Percentiles rank a stretch among this genome's conserved stretches.
These are phyloP conservation scores for Fusarium odoratissimum DNA, from an alignment of 2,329 filamentous ascomycete species.

Conservation along the genomic window DNA sequence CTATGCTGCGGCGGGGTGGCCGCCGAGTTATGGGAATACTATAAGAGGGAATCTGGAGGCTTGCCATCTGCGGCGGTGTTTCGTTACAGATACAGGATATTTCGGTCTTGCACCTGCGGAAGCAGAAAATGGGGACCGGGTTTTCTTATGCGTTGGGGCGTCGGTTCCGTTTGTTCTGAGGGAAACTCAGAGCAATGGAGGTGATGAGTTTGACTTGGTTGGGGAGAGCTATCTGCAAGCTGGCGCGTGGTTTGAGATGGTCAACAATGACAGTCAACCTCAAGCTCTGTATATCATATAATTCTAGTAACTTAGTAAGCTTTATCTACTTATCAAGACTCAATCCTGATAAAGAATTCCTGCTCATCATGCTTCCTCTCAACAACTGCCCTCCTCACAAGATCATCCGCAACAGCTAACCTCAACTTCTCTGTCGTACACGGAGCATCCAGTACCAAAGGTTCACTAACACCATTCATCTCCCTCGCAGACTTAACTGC, in stretches of 20 bases:
- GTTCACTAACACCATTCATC: not conserved
- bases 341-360: not conserved
- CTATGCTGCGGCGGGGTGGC: not conserved
- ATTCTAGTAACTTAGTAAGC: too few species aligned
- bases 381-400: not conserved
- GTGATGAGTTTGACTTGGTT: not conserved
- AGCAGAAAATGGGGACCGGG: not conserved
- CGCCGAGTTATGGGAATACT: not conserved
- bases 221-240: not conserved
- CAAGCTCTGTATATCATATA: not conserved
- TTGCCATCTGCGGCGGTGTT: not conserved
- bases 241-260: rapidly evolving
- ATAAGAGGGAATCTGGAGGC: not conserved
- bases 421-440: not conserved
- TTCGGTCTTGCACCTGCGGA: not conserved
- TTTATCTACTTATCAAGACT: not conserved
- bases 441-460: not conserved
- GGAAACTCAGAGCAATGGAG: rapidly evolving
- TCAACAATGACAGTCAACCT: not conserved
- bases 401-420: not conserved
- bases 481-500: not conserved
- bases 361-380: not conserved
- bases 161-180: rapidly evolving
- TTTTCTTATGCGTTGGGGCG: rapidly evolving
- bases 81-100: not conserved